phyloP scores from a whole-genome alignment of 2,329 filamentous ascomycete species.

The Tolypocladium ophioglossoides region DNA sequence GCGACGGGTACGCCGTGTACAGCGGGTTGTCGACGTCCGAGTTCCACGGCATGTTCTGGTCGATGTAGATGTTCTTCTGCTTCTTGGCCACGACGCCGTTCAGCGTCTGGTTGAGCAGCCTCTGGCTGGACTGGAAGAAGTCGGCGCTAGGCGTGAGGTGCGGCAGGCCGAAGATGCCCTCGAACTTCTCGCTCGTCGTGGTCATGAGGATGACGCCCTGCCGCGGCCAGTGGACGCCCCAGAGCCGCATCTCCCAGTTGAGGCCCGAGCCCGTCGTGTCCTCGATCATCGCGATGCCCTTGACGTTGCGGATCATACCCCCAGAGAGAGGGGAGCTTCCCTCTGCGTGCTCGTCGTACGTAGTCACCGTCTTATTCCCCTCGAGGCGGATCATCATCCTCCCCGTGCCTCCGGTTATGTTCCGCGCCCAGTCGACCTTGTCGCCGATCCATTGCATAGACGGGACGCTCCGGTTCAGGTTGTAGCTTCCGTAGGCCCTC shows the following conservation, averaged over 20 bases:
- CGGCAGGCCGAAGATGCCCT: constrained; percentile 82
- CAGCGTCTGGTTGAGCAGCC: constrained; percentile 64
- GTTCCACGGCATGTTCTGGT: constrained; percentile 64
- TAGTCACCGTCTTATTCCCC: constrained; percentile 38
- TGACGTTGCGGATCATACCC: constrained; percentile 55
- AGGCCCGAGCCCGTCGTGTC: constrained; percentile 57
- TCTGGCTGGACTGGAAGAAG: constrained; percentile 47
- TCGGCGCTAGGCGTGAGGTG: constrained; percentile 58
- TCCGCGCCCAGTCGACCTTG: constrained; percentile 59
- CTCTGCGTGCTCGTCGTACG: constrained; percentile 29
- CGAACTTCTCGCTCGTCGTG: constrained; percentile 88
- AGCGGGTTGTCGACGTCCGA: constrained; percentile 53
- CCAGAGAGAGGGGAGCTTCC: constrained; percentile 28
- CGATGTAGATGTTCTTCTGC: constrained; percentile 40
- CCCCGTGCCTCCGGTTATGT: constrained; percentile 65
- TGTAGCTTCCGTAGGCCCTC: constrained; percentile 41
- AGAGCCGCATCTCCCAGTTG: constrained; percentile 68
- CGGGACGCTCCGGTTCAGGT: constrained; percentile 54
- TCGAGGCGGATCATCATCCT: constrained; percentile 57
- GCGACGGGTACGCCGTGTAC: constrained; percentile 46
- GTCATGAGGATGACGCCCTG: constrained; percentile 71
- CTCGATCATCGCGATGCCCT: constrained; percentile 59
- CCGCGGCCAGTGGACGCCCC: constrained; percentile 79
- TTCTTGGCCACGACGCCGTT: constrained; percentile 56
- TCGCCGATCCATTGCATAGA: constrained; percentile 52